These are phyloP conservation scores for Quercus suber DNA, from an alignment of 306 rosid genomes.

Conservation along the genomic window DNA sequence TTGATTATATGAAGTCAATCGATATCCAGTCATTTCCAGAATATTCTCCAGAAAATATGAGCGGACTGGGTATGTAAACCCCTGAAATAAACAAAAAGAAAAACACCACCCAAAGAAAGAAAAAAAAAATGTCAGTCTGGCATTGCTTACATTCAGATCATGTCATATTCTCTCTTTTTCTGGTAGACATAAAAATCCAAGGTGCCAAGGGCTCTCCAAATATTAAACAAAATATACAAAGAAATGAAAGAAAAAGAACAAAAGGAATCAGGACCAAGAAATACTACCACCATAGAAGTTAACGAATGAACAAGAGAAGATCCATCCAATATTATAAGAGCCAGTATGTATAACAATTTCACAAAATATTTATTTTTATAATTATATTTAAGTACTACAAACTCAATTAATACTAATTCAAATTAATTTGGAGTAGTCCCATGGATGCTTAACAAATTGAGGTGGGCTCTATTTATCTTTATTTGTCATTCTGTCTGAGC, in stretches of 20 bases:
- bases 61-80: constrained; percentile 56
- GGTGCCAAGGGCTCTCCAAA: not conserved
- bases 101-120: not conserved
- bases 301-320: not conserved
- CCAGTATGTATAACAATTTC: not conserved
- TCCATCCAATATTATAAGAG: not conserved
- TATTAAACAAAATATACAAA: not conserved
- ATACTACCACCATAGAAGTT: not conserved
- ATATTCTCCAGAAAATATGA: constrained; percentile 51
- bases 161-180: not conserved
- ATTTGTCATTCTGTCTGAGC: not conserved
- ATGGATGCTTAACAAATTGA: not conserved
- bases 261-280: not conserved
- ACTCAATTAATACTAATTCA: not conserved
- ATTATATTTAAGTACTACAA: too few species aligned
- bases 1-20: constrained; percentile 44
- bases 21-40: constrained; percentile 53
- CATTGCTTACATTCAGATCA: not conserved
- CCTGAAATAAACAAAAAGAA: constrained; percentile 32
- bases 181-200: not conserved
- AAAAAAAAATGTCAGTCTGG: constrained; percentile 1
- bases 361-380: too few species aligned
- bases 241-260: not conserved
- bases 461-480: not conserved
- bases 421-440: not conserved